Evolutionary conservation across 306 rosid species (phyloP).

Genomic region (Vigna unguiculata): DNA sequence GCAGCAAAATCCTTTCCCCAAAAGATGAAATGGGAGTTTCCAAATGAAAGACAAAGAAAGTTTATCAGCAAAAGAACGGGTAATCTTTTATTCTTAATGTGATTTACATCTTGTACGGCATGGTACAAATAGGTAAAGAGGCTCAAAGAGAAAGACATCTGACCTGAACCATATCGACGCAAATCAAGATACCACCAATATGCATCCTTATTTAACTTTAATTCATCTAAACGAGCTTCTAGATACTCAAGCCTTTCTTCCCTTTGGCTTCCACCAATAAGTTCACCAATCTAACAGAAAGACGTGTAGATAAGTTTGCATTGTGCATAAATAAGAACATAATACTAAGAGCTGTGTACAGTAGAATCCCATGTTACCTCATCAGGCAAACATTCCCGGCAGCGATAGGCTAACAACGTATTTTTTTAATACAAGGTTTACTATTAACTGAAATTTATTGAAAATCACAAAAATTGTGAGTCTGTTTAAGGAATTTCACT

Average conservation of each 20-base stretch:
- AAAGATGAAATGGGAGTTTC: conserved; percentile 8
- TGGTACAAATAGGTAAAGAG: too few relatives aligned
- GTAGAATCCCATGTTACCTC: conserved; percentile 2
- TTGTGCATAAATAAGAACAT: neutral
- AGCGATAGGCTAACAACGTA: neutral
- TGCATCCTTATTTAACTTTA: conserved; percentile 79
- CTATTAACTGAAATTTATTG: neutral
- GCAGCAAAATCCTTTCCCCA: conserved; percentile 10
- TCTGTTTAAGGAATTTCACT: neutral
- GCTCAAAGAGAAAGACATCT: too few relatives aligned
- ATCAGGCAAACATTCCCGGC: neutral
- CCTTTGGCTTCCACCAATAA: conserved; percentile 98
- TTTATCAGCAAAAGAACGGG: neutral
- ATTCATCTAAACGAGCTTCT: conserved; percentile 86
- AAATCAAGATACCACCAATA: conserved; percentile 99
- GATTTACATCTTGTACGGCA: too few relatives aligned
- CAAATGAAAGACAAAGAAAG: neutral
- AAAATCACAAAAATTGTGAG: neutral
- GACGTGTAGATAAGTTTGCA: conserved; percentile 1
- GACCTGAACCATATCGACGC: conserved; percentile 98
- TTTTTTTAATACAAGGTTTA: neutral
- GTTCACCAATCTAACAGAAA: conserved; percentile 83
- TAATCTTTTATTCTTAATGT: conserved; percentile 1
- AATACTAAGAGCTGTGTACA: neutral
- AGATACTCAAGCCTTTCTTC: conserved; percentile 89